Evolutionary conservation across 257 asterid genomes (phyloP), one percentile per base, ranked within the genome.

Genomic region (Nyctanthes arbortristis): DNA sequence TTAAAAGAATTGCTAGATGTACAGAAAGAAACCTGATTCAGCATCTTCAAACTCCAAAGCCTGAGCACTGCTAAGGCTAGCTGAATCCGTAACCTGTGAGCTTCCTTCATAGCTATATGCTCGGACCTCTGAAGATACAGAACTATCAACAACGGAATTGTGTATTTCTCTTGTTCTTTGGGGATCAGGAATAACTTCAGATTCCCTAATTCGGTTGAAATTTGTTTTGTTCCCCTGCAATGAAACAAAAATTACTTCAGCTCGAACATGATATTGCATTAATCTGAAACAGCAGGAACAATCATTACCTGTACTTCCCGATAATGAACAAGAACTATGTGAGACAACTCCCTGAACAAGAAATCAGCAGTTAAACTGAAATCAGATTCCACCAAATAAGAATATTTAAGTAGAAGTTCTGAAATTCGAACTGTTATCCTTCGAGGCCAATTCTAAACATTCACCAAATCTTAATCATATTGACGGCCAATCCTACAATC

Each of bases 271-370:
- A n/a, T n/a, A n/a, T n/a, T n/a, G n/a, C n/a, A n/a, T 52, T 20
- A 56, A 66, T 70, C 57, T 40, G 66, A 69, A 25, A 71, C 33
- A 58, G 68, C 16, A 57, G 39, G 63, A 47, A 77, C 70, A 29
- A 39, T 32, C 37, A 66, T 80, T 82, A 93, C 99, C 99, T 91
- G 85, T 60, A 91, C 95, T 82, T 87, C 97, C 79, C 91, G 91
- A 83, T 93, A 93, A 81, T 93, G 99, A 71, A 93, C 99, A 63
- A 93, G 92, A 75, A 91, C 99, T 69, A 93, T 93, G 85, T 91
- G 88, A 34, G 97, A 89, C 68, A 78, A 82, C 64, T 83, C 96
- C 89, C 97, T 93, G 93, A 66, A 75, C 70, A 74, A 79, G 74
- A 73, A 75, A 69, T 33, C 74, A 79, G 68, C 60, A 54, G 72